These are phyloP conservation scores for Saccharomyces paradoxus DNA, from an alignment of 805 yeast genomes.

Conservation along the genomic window DNA sequence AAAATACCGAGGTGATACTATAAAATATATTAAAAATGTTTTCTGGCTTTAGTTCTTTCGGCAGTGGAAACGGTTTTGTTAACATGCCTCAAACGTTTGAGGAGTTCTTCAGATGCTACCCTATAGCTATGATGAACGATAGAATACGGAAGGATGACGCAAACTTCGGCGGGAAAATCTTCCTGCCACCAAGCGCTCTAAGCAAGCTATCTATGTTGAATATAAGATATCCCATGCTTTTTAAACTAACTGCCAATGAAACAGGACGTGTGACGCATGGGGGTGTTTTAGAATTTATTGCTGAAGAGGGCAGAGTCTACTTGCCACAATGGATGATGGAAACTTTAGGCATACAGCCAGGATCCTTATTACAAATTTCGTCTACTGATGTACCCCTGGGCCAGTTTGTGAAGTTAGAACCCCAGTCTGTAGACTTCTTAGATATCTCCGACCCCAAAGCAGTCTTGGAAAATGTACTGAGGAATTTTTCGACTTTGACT, in stretches of 20 bases:
- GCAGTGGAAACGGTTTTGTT: slow-evolving; percentile 19
- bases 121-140: slow-evolving; percentile 84
- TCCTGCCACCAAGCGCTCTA: slow-evolving; percentile 87
- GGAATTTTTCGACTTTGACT: slow-evolving; percentile 83
- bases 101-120: slow-evolving; percentile 87
- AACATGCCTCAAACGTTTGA: slow-evolving; percentile 49
- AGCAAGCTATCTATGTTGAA: slow-evolving; percentile 83
- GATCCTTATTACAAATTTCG: slow-evolving; percentile 68
- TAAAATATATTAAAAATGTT: slow-evolving; percentile 23
- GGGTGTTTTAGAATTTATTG: slow-evolving; percentile 92
- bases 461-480: slow-evolving; percentile 82
- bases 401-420: slow-evolving; percentile 83
- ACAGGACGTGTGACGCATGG: slow-evolving; percentile 61
- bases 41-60: slow-evolving; percentile 30
- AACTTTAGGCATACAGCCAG: slow-evolving; percentile 64
- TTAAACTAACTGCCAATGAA: slow-evolving; percentile 66
- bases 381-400: slow-evolving; percentile 81
- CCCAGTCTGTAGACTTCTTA: slow-evolving; percentile 86
- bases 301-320: slow-evolving; percentile 94
- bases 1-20: background rate
- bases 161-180: slow-evolving; percentile 92
- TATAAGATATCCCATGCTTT: slow-evolving; percentile 93
- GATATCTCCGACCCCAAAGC: slow-evolving; percentile 96
- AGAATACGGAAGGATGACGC: slow-evolving; percentile 61
- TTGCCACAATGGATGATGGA: slow-evolving; percentile 95